Evolutionary conservation across 2,329 filamentous ascomycete species (phyloP).

Genomic region (Alternaria triticina): DNA sequence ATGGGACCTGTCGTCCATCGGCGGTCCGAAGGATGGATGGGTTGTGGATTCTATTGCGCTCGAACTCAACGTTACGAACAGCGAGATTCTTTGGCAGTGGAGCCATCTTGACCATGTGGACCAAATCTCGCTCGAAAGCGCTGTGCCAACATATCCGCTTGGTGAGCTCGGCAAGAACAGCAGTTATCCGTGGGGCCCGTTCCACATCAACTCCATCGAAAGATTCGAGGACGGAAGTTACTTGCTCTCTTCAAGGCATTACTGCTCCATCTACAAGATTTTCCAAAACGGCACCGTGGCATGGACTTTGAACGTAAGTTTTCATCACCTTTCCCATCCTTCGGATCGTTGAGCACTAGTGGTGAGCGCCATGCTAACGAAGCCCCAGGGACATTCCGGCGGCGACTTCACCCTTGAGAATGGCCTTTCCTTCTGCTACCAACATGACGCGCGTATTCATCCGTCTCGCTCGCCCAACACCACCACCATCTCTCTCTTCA

Average conservation of each 20-base stretch:
- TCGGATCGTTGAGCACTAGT: neutral
- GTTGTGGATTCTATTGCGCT: neutral
- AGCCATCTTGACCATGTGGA: constrained; percentile 15
- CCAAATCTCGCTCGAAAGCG: neutral
- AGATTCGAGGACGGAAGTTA: constrained; percentile 2
- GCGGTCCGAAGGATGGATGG: constrained; percentile 1
- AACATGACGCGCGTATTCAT: constrained; percentile 16
- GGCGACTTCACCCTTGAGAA: constrained; percentile 11
- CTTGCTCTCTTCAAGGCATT: constrained; percentile 1
- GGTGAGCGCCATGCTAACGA: neutral
- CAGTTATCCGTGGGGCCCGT: constrained; percentile 3
- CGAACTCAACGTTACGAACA: constrained; percentile 13
- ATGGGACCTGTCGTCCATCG: constrained; percentile 10
- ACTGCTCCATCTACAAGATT: constrained; percentile 1
- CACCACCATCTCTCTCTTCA: constrained; percentile 3
- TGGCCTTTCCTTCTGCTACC: constrained; percentile 12
- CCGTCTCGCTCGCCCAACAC: neutral
- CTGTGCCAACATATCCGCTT: constrained; percentile 1
- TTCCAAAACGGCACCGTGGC: neutral
- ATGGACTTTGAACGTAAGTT: constrained; percentile 3
- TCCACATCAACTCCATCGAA: constrained; percentile 1
- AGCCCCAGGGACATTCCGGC: constrained; percentile 1
- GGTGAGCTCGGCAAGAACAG: neutral
- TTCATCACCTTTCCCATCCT: neutral
- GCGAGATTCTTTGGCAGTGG: constrained; percentile 13